Evolutionary conservation across 2,329 filamentous ascomycete genomes (phyloP).

Genomic region (Calonectria honghensis): DNA sequence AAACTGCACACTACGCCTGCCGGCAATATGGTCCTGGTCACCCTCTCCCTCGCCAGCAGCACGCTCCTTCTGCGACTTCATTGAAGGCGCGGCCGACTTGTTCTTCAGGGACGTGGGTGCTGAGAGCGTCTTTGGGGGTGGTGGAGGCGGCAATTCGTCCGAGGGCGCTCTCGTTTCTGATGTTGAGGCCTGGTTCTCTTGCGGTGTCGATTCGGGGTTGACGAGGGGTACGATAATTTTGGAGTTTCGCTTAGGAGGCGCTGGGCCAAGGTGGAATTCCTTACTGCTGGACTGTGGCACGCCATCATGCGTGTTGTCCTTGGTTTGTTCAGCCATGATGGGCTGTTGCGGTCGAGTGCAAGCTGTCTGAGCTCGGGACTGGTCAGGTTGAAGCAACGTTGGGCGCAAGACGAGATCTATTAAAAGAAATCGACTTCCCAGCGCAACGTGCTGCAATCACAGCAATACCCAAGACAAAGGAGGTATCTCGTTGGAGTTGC

Average conservation of each 20-base stretch:
- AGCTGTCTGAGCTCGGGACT: neutral
- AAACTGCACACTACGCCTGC: conserved; percentile 83
- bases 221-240: conserved; percentile 47
- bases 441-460: conserved; percentile 51
- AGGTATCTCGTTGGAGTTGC: conserved; percentile 29
- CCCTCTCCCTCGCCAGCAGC: conserved; percentile 49
- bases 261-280: conserved; percentile 42
- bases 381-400: conserved; percentile 38
- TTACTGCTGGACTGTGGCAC: conserved; percentile 47
- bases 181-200: conserved; percentile 33
- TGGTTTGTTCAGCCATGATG: conserved; percentile 50
- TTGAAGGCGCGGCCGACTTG: conserved; percentile 50
- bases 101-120: conserved; percentile 44
- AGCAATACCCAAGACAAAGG: conserved; percentile 27
- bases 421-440: conserved; percentile 39
- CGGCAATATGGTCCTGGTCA: conserved; percentile 47
- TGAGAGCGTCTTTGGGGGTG: conserved; percentile 33
- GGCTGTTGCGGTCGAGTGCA: conserved; percentile 40
- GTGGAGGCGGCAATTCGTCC: conserved; percentile 29
- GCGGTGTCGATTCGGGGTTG: conserved; percentile 45
- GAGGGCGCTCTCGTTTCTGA: conserved; percentile 41
- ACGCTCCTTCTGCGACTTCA: conserved; percentile 50
- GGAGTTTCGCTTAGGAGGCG: conserved; percentile 45
- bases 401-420: conserved; percentile 40
- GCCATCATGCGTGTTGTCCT: conserved; percentile 49